Evolutionary conservation across 768 basidiomycete genomes (phyloP).

Genomic region (Gymnopilus dilepis): DNA sequence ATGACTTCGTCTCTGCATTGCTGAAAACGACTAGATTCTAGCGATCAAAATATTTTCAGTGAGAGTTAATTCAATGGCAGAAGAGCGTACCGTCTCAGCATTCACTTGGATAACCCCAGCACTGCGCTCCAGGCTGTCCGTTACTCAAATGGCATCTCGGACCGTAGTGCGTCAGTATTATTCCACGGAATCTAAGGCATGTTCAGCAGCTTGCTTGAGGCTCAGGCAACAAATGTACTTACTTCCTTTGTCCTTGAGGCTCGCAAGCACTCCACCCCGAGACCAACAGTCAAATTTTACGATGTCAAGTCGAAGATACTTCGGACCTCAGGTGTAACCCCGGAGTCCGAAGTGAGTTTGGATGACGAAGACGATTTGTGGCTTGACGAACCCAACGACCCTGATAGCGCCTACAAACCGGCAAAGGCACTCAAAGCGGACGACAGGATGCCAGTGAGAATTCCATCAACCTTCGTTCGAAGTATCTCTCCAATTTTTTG

Average conservation of each 20-base stretch:
- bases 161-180: conserved; percentile 29
- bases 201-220: not conserved
- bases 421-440: not conserved
- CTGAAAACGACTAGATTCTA: conserved; percentile 4
- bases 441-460: not conserved
- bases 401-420: not conserved
- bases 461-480: not conserved
- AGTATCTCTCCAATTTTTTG: not conserved
- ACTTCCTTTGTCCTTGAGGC: not conserved
- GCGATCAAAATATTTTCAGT: conserved; percentile 34
- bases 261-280: not conserved
- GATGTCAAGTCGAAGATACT: not conserved
- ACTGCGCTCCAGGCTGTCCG: conserved; percentile 10
- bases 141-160: conserved; percentile 14
- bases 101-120: conserved; percentile 32
- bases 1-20: not conserved
- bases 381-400: not conserved
- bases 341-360: not conserved
- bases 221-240: not conserved
- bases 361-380: not conserved
- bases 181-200: conserved; percentile 21
- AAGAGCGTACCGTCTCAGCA: conserved; percentile 34
- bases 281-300: not conserved
- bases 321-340: too few relatives aligned
- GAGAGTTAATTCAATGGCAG: conserved; percentile 38